A percentile compares a stretch with the other conserved stretches of the same genome.
Evolutionary conservation across 1,139 yeast species (phyloP).

Genomic region (Komagataea norvegica): DNA sequence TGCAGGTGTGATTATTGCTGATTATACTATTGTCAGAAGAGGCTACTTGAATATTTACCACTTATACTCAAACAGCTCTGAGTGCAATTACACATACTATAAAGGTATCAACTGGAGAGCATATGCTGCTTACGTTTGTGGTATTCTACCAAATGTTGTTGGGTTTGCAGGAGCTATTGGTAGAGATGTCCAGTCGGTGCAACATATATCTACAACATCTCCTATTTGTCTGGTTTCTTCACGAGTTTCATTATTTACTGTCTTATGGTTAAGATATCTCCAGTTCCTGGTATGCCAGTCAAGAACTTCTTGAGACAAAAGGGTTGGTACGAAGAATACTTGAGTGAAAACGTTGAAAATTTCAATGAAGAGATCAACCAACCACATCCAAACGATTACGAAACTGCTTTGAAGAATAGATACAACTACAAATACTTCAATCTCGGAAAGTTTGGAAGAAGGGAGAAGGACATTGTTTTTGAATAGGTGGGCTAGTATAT

Average conservation of each 20-base stretch:
- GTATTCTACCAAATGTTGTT: constrained; percentile 76
- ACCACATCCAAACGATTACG: constrained; percentile 22
- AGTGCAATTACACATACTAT: constrained; percentile 57
- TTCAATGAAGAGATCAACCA: constrained; percentile 41
- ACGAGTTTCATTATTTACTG: constrained; percentile 50
- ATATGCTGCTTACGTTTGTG: constrained; percentile 62
- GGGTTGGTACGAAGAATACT: constrained; percentile 60
- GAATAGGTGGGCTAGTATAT: too few species aligned
- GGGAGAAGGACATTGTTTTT: too few species aligned
- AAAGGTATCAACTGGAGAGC: constrained; percentile 83
- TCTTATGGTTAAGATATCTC: constrained; percentile 47
- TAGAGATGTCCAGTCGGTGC: constrained; percentile 74
- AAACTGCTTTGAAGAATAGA: constrained; percentile 1
- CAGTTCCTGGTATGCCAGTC: constrained; percentile 56
- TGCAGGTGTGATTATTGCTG: constrained; percentile 78
- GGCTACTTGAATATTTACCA: constrained; percentile 65
- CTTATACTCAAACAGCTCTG: constrained; percentile 45
- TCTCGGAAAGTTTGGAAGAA: too few species aligned
- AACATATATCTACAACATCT: constrained; percentile 61
- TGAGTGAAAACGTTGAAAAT: constrained; percentile 57
- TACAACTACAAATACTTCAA: neutral
- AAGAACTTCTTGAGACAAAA: constrained; percentile 43
- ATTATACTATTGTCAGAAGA: constrained; percentile 72
- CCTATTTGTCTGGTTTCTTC: constrained; percentile 71
- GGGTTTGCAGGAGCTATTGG: constrained; percentile 86